These are phyloP conservation scores for Penicillium sp. DNA, from an alignment of 2,329 filamentous ascomycete species.

Conservation along the genomic window DNA sequence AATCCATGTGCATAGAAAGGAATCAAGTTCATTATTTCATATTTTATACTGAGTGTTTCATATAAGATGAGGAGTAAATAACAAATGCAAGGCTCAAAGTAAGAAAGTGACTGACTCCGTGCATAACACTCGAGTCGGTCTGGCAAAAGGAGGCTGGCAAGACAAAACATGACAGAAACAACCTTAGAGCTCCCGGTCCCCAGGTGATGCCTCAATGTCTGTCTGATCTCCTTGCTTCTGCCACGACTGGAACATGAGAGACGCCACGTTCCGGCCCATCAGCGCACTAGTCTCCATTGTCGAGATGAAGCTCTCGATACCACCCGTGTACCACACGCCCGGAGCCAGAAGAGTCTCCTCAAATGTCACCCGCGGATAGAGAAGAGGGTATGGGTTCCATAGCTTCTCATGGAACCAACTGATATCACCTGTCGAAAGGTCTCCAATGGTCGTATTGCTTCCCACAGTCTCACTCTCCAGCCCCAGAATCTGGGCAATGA, in stretches of 20 bases:
- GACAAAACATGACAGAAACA: background rate
- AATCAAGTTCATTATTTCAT: constrained; percentile 4
- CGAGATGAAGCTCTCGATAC: constrained; percentile 86
- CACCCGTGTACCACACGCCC: constrained; percentile 50
- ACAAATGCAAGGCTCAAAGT: background rate
- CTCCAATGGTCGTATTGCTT: constrained; percentile 25
- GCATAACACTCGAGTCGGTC: background rate
- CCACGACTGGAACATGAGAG: constrained; percentile 49
- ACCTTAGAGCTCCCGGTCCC: background rate
- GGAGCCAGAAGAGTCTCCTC: constrained; percentile 62
- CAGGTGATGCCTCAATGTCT: background rate
- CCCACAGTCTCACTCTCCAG: constrained; percentile 23
- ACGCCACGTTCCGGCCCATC: constrained; percentile 61
- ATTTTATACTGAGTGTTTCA: background rate
- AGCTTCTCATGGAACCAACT: constrained; percentile 69
- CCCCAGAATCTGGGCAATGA: constrained; percentile 44
- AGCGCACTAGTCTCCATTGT: constrained; percentile 95
- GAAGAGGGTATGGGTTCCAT: constrained; percentile 78
- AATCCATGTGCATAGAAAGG: constrained; percentile 13
- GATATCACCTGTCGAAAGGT: constrained; percentile 42
- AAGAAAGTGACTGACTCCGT: background rate
- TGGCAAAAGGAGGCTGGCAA: background rate
- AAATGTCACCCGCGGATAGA: constrained; percentile 77
- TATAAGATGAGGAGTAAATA: background rate
- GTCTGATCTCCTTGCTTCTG: constrained; percentile 25